Evolutionary conservation across 1,139 yeast genomes (phyloP), one percentile per base, ranked within the genome.

Genomic region (Geotrichum fermentans): DNA sequence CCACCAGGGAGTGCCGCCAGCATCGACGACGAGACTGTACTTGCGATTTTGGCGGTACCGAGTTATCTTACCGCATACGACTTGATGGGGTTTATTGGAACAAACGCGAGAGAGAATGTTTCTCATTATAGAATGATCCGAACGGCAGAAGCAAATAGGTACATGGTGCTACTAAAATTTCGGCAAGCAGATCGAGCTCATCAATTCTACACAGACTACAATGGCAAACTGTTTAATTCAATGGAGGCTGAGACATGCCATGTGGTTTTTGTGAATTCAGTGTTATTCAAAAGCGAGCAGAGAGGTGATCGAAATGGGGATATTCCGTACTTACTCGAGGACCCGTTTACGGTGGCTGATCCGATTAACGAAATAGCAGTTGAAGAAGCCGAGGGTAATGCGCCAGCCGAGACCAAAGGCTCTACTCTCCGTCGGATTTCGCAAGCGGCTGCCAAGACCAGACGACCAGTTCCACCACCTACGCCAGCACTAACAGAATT

Each of bases 191-290:
- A 73, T 1, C 62, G 71, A 35, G 89, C 96, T 0, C 74, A 77
- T 8, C 72, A 70, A 43, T 89, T 90, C 64, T 82, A 81, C 56
- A 73, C 75, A 43, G 73, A 72, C 32, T 87, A 73, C 61, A 83
- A 89, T 61, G 95, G 96, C 1, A 78, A 77, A 54, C 73, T 76
- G 3, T 90, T 90, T 70, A 88, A 83, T 59, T 79, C 92, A 2
- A 82, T 88, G 85, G 96, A 89, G 59, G 89, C 95, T 0, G 96
- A 89, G 61, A 73, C 79, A 14, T 89, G 97, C 58, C 92, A 84
- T 62, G 87, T 82, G 4, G 77, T 89, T 1, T 78, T 75, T 53
- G 78, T 90, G 11, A 79, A 77, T 53, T 75, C 82, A n/a, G 77
- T 88, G 4, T 67, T 72, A 17, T 70, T 80, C 57, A 55, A 50